Conservation (phyloP, 768 basidiomycete genomes). For the Tremella yokohamensis region DNA sequence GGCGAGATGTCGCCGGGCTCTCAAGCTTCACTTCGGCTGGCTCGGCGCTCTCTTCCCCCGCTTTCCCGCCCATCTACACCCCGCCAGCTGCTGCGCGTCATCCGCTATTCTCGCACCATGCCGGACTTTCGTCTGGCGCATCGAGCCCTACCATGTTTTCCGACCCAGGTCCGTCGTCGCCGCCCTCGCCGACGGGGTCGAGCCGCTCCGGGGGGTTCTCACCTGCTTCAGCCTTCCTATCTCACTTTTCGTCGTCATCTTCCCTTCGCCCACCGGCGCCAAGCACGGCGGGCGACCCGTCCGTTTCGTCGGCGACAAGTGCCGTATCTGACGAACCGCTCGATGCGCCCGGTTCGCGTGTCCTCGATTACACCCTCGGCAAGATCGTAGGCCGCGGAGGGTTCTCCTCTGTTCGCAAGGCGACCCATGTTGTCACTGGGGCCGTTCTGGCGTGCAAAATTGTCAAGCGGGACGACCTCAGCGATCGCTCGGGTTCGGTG, state of each 20-base stretch:
- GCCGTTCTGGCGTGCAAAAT: slow-evolving; percentile 78
- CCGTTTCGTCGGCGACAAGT: background rate
- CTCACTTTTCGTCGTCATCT: slow-evolving; percentile 37
- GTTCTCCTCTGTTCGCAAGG: slow-evolving; percentile 74
- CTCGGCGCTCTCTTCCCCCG: slow-evolving; percentile 20
- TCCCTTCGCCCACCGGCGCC: slow-evolving; percentile 19
- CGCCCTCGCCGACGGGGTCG: slow-evolving; percentile 36
- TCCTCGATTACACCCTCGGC: slow-evolving; percentile 73
- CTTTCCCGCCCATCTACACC: slow-evolving; percentile 13
- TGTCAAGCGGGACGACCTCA: slow-evolving; percentile 54
- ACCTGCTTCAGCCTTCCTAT: slow-evolving; percentile 50
- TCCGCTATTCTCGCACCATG: slow-evolving; percentile 47
- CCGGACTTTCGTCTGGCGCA: background rate
- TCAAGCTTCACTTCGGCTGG: slow-evolving; percentile 30
- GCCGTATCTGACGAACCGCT: slow-evolving; percentile 19
- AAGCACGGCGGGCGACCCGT: slow-evolving; percentile 1
- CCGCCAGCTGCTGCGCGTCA: slow-evolving; percentile 42
- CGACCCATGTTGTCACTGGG: slow-evolving; percentile 62
- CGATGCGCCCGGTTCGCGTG: slow-evolving; percentile 65
- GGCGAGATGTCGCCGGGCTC: slow-evolving; percentile 1
- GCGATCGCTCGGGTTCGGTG: slow-evolving; percentile 47
- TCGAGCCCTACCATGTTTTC: slow-evolving; percentile 13
- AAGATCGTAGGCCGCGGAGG: slow-evolving; percentile 72
- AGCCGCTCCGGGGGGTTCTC: slow-evolving; percentile 40
- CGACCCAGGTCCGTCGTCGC: slow-evolving; percentile 26